These are phyloP conservation scores for Thinopyrum elongatum DNA, from an alignment of 176 grass and related monocot genomes.

Conservation along the genomic window DNA sequence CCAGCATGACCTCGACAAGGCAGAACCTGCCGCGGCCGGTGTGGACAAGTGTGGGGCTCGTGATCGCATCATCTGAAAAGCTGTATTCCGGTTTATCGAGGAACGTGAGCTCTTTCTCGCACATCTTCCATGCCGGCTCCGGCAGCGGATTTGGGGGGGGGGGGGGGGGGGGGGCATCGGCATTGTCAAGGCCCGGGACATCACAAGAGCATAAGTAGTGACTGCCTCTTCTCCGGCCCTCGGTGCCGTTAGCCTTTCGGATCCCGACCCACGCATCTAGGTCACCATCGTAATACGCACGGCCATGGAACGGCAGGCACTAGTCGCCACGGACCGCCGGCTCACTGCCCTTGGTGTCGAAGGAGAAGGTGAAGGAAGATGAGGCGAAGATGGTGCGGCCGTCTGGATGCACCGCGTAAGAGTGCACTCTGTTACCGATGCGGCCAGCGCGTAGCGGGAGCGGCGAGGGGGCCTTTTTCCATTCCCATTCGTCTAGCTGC, in stretches of 20 bases:
- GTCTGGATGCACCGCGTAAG: neutral
- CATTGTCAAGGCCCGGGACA: no score
- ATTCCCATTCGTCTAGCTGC: neutral
- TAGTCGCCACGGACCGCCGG: neutral
- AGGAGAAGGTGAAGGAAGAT: neutral
- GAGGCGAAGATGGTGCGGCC: neutral
- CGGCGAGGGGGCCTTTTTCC: neutral
- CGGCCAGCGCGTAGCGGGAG: neutral
- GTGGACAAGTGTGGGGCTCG: neutral
- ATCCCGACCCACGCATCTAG: no score
- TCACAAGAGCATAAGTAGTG: no score
- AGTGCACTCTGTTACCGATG: neutral
- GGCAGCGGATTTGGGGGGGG: no score
- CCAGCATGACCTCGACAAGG: neutral
- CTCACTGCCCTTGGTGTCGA: neutral
- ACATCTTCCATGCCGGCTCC: no score
- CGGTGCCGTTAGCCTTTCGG: no score
- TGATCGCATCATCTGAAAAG: neutral
- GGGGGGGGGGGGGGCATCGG: no score
- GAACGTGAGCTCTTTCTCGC: no score
- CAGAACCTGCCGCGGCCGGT: neutral
- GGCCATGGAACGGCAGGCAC: neutral
- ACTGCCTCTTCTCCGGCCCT: no score
- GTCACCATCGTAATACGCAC: neutral
- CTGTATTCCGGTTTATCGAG: no score